phyloP scores from a whole-genome alignment of 257 asterid genomes.

The Parsonsia alboflavescens region DNA sequence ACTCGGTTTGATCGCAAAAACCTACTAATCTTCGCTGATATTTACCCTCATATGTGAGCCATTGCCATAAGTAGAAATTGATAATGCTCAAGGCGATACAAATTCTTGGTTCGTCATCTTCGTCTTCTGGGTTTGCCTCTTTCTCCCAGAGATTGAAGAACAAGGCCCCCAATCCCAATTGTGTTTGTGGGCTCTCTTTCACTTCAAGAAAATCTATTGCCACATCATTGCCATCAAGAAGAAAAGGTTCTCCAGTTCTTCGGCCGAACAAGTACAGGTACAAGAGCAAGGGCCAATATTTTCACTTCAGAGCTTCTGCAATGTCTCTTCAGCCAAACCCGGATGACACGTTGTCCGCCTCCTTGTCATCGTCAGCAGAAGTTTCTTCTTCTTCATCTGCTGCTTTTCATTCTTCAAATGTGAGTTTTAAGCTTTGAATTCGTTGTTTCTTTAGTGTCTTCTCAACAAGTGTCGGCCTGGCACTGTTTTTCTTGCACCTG shows the following conservation, averaged over 20 bases:
- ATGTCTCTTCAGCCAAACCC: constrained; percentile 57
- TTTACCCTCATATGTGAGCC: not conserved
- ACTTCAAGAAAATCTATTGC: constrained; percentile 50
- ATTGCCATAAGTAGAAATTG: no score
- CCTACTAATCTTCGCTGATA: not conserved
- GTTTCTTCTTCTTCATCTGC: constrained; percentile 28
- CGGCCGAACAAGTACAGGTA: constrained; percentile 21
- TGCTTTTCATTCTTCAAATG: constrained; percentile 45
- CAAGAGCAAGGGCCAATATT: constrained; percentile 29
- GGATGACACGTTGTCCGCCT: constrained; percentile 23
- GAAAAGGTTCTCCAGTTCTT: constrained; percentile 12
- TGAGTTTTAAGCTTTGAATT: constrained; percentile 29
- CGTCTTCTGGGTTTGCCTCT: constrained; percentile 46
- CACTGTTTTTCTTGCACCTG: not conserved
- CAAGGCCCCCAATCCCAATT: constrained; percentile 31
- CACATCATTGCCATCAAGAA: constrained; percentile 14
- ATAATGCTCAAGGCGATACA: constrained; percentile 82
- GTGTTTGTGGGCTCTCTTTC: constrained; percentile 24
- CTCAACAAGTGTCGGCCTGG: not conserved
- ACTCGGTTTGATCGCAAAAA: no score
- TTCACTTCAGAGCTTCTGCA: constrained; percentile 31
- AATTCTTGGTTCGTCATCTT: constrained; percentile 67
- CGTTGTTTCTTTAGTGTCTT: not conserved
- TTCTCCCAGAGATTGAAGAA: constrained; percentile 48
- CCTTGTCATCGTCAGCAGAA: constrained; percentile 20